Conservation (phyloP, 2,329 filamentous ascomycete species). For the Trichoderma atroviride region DNA sequence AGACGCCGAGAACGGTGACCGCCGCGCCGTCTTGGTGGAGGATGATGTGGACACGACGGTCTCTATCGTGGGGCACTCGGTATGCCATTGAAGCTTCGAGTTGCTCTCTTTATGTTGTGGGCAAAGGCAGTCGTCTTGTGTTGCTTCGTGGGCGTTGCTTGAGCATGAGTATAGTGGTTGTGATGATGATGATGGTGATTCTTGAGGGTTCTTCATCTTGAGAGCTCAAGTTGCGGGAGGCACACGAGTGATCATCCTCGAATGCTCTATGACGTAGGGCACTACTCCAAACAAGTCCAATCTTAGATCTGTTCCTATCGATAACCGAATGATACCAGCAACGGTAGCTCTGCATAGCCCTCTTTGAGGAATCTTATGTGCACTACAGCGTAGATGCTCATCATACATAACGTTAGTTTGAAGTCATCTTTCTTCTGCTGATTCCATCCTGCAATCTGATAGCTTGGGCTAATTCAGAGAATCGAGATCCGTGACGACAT, state of each 20-base stretch:
- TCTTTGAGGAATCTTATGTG: not conserved
- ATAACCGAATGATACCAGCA: not conserved
- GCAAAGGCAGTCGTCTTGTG: not conserved
- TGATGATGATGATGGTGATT: not conserved
- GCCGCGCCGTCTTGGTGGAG: slow-evolving; percentile 37
- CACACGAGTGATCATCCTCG: not conserved
- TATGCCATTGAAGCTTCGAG: not conserved
- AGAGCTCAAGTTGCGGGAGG: not conserved
- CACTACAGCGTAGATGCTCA: not conserved
- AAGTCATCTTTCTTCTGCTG: not conserved
- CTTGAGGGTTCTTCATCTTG: not conserved
- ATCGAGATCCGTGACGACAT: slow-evolving; percentile 1
- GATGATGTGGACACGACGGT: slow-evolving; percentile 38
- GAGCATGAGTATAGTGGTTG: not conserved
- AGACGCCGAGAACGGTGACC: slow-evolving; percentile 39
- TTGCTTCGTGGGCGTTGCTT: not conserved
- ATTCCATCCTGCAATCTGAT: not conserved
- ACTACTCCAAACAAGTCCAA: not conserved
- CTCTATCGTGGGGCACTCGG: slow-evolving; percentile 22
- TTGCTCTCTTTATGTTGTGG: not conserved
- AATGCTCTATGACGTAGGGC: slow-evolving; percentile 1
- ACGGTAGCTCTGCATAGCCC: not conserved
- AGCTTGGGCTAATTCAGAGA: not conserved
- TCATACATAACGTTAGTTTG: not conserved
- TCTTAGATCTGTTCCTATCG: not conserved